These are phyloP conservation scores for Trichoderma oligosporum DNA, from an alignment of 2,329 filamentous ascomycete genomes.

Conservation along the genomic window DNA sequence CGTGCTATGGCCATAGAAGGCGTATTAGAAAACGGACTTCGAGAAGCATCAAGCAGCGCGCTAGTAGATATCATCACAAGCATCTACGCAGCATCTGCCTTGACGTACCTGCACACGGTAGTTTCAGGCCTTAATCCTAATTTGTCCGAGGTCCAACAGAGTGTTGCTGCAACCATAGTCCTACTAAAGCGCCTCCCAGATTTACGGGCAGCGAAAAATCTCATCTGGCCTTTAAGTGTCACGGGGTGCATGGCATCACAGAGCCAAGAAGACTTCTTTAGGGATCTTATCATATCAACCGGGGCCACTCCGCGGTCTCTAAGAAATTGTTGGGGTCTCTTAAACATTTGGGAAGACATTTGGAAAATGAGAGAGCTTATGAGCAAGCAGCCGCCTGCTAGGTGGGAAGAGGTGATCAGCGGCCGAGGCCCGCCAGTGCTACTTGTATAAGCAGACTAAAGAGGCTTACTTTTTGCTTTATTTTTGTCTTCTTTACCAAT, in stretches of 20 bases:
- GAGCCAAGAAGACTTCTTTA: background rate
- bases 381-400: background rate
- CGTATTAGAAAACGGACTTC: background rate
- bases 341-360: background rate
- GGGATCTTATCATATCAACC: background rate
- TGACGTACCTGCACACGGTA: background rate
- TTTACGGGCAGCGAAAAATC: background rate
- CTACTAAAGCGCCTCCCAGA: background rate
- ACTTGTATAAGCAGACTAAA: background rate
- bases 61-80: background rate
- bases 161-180: background rate
- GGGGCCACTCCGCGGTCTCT: background rate
- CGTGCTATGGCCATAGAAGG: background rate
- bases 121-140: background rate
- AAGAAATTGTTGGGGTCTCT: background rate
- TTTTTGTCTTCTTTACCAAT: too few relatives aligned
- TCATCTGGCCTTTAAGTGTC: background rate
- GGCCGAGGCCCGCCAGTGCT: background rate
- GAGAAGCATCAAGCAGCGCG: background rate
- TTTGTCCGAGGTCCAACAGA: background rate
- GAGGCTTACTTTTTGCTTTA: background rate
- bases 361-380: background rate
- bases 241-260: background rate
- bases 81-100: background rate
- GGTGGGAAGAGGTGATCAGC: background rate